Evolutionary conservation across 78 protist species (phyloP).

Genomic region (Cavenderia fasciculata): DNA sequence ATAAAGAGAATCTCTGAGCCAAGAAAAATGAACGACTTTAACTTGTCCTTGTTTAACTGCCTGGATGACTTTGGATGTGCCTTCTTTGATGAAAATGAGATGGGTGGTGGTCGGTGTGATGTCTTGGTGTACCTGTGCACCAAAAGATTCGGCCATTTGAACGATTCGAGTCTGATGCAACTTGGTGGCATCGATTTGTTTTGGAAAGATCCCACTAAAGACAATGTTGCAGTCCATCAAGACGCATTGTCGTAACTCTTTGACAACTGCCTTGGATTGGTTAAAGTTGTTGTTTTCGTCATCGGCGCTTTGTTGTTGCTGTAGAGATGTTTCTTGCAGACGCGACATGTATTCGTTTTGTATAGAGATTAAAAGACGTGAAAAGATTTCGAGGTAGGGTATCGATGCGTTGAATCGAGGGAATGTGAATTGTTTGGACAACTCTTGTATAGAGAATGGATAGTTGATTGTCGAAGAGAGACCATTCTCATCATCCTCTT

Average conservation of each 20-base stretch:
- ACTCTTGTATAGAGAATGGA: constrained; percentile 71
- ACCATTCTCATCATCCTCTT: constrained; percentile 12
- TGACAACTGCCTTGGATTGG: neutral
- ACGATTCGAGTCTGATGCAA: constrained; percentile 22
- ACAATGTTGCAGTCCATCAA: constrained; percentile 59
- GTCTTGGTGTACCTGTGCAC: constrained; percentile 48
- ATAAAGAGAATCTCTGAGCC: constrained; percentile 65
- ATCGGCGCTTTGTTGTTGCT: neutral
- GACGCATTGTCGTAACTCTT: constrained; percentile 25
- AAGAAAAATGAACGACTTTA: constrained; percentile 64
- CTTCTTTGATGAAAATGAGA: constrained; percentile 65
- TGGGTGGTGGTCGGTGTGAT: constrained; percentile 54
- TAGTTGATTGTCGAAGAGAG: constrained; percentile 22
- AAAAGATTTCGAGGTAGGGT: constrained; percentile 57
- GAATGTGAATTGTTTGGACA: constrained; percentile 30
- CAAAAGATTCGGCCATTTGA: constrained; percentile 61
- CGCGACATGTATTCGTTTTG: constrained; percentile 32
- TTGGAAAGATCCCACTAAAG: constrained; percentile 70
- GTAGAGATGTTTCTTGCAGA: neutral
- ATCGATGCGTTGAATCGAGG: constrained; percentile 1
- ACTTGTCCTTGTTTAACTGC: constrained; percentile 44
- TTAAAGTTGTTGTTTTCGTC: neutral
- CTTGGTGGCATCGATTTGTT: constrained; percentile 45
- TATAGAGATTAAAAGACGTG: constrained; percentile 6
- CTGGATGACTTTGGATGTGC: constrained; percentile 61